These are phyloP conservation scores for Mortierella sp. DNA, from an alignment of 371 early-diverging fungal species.

Conservation along the genomic window DNA sequence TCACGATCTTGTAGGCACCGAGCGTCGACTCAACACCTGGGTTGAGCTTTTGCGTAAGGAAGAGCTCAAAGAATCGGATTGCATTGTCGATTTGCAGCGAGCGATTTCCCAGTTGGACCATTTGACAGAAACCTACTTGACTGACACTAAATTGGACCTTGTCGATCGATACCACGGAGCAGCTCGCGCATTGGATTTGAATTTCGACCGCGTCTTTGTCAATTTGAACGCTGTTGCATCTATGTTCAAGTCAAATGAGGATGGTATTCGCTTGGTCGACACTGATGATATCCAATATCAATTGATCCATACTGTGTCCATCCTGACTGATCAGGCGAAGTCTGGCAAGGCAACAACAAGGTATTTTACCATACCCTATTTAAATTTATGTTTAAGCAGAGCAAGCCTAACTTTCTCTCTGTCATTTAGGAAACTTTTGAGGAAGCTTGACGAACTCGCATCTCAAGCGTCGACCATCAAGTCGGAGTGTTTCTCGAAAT, in stretches of 20 bases:
- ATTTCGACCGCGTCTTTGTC: slow-evolving; percentile 75
- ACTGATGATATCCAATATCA: slow-evolving; percentile 66
- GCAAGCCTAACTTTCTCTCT: neutral
- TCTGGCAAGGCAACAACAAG: slow-evolving; percentile 72
- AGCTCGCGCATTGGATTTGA: slow-evolving; percentile 69
- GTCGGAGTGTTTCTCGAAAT: slow-evolving; percentile 64
- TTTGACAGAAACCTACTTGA: slow-evolving; percentile 71
- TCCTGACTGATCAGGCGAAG: slow-evolving; percentile 70
- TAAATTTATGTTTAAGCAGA: neutral
- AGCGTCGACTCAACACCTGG: slow-evolving; percentile 76
- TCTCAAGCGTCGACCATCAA: slow-evolving; percentile 67
- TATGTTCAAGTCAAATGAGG: slow-evolving; percentile 39
- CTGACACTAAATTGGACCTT: slow-evolving; percentile 53
- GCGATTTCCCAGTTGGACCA: slow-evolving; percentile 77
- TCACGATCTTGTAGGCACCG: slow-evolving; percentile 78
- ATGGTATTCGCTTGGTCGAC: slow-evolving; percentile 59
- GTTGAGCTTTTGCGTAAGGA: slow-evolving; percentile 82
- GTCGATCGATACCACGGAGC: slow-evolving; percentile 69
- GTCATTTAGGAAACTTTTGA: slow-evolving; percentile 70
- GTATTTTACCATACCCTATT: slow-evolving; percentile 27
- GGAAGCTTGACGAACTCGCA: slow-evolving; percentile 73
- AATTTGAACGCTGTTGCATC: slow-evolving; percentile 60
- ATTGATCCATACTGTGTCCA: slow-evolving; percentile 67
- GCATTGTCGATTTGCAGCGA: slow-evolving; percentile 72
- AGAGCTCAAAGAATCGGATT: slow-evolving; percentile 72